These are phyloP conservation scores for Chaetomium strumarium DNA, from an alignment of 2,329 filamentous ascomycete species.

Conservation along the genomic window DNA sequence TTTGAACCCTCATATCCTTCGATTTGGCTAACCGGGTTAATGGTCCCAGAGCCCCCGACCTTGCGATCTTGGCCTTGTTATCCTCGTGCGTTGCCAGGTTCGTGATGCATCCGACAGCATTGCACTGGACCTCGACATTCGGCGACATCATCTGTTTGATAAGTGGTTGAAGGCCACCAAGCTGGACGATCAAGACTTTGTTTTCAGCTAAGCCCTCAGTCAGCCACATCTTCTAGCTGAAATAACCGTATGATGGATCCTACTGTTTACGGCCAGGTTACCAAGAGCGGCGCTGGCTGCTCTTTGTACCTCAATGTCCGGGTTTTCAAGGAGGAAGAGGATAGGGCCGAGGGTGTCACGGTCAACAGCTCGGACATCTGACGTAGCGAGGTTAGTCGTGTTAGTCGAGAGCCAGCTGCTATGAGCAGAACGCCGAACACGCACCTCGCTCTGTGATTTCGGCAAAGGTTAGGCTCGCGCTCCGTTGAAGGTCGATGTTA, in stretches of 20 bases:
- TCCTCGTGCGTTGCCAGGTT: conserved; percentile 97
- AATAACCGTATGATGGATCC: conserved; percentile 25
- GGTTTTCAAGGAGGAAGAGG: conserved; percentile 86
- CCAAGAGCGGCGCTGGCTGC: conserved; percentile 93
- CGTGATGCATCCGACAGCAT: conserved; percentile 97
- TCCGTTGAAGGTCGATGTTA: conserved; percentile 95
- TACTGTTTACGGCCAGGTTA: conserved; percentile 96
- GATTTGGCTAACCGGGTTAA: conserved; percentile 91
- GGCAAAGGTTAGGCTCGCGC: conserved; percentile 95
- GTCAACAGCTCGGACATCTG: conserved; percentile 95
- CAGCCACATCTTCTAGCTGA: conserved; percentile 29
- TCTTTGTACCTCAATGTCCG: conserved; percentile 94
- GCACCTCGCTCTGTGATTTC: conserved; percentile 97
- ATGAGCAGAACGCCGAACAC: conserved; percentile 24
- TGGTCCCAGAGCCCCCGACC: conserved; percentile 85
- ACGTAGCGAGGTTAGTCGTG: conserved; percentile 8
- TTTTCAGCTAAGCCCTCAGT: conserved; percentile 71
- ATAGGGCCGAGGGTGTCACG: conserved; percentile 93
- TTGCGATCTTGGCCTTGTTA: conserved; percentile 97
- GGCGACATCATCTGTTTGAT: conserved; percentile 98
- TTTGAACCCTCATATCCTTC: conserved; percentile 96
- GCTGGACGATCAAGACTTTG: conserved; percentile 90
- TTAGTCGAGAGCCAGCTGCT: neutral
- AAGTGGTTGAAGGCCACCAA: conserved; percentile 82
- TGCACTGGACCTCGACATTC: conserved; percentile 98